Conservation (phyloP, 192 early-diverging fungal species). For the Endogone sp. region DNA sequence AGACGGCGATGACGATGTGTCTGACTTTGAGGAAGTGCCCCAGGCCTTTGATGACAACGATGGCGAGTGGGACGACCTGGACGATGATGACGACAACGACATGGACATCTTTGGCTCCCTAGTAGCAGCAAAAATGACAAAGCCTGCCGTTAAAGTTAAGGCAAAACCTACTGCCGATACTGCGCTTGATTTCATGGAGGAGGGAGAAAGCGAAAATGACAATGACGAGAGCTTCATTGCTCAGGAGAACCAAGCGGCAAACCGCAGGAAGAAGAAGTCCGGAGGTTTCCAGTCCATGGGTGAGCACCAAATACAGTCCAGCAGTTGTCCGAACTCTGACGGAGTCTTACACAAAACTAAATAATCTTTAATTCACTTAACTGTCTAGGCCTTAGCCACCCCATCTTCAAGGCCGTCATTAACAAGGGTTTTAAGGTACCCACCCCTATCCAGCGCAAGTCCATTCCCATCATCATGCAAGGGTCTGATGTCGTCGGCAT, state of each 20-base stretch:
- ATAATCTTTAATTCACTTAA: no score
- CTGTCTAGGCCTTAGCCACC: constrained; percentile 65
- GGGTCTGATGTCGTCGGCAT: constrained; percentile 95
- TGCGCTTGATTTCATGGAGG: constrained; percentile 4
- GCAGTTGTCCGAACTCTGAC: no score
- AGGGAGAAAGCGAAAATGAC: constrained; percentile 3
- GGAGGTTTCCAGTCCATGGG: constrained; percentile 99
- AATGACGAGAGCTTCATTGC: constrained; percentile 39
- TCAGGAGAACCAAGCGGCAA: constrained; percentile 55
- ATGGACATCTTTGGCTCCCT: constrained; percentile 30
- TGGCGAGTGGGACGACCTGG: constrained; percentile 4
- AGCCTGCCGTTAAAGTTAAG: background rate
- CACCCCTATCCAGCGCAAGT: constrained; percentile 96
- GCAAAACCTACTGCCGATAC: constrained; percentile 13
- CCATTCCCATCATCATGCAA: constrained; percentile 89
- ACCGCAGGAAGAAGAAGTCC: constrained; percentile 92
- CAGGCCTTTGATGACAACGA: background rate
- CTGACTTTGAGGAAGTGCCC: constrained; percentile 35
- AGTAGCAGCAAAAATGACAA: background rate
- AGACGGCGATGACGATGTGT: constrained; percentile 27
- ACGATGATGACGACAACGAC: constrained; percentile 18
- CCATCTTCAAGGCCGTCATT: constrained; percentile 81
- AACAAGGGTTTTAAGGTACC: constrained; percentile 96
- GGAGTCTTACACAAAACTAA: no score
- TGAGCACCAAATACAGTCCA: no score